Conservation (phyloP, 495 filamentous ascomycete genomes). For the Aspergillus homomorphus region DNA sequence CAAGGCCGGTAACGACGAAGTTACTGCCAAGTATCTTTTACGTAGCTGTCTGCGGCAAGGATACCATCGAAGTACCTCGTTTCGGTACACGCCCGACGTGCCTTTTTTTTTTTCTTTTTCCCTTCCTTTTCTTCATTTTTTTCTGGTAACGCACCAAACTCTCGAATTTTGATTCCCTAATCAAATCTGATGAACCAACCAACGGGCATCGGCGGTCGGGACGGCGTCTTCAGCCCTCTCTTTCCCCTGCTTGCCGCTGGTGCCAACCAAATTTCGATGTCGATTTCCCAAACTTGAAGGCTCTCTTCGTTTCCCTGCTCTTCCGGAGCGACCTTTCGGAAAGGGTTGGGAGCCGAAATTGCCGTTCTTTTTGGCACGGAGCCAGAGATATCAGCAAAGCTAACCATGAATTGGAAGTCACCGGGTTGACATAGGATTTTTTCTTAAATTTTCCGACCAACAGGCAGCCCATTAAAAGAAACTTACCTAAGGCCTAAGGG, state of each 20-base stretch:
- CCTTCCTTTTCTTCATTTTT: too few relatives aligned
- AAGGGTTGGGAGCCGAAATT: conserved; percentile 21
- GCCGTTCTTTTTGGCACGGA: conserved; percentile 17
- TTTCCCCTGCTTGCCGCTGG: conserved; percentile 26
- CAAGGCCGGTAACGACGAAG: conserved; percentile 17
- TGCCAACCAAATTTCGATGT: conserved; percentile 24
- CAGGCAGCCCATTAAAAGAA: too few relatives aligned
- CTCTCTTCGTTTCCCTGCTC: conserved; percentile 10
- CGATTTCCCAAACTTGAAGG: neutral
- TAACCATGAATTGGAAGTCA: neutral
- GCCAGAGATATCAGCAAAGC: conserved; percentile 7
- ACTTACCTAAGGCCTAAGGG: too few relatives aligned
- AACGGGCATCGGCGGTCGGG: conserved; percentile 15
- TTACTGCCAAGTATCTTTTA: conserved; percentile 18
- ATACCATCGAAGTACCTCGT: conserved; percentile 25
- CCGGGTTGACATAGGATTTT: neutral
- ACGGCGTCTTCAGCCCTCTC: conserved; percentile 18
- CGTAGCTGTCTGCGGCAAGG: conserved; percentile 23
- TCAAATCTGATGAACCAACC: neutral
- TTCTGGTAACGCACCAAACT: neutral
- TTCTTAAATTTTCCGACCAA: too few relatives aligned
- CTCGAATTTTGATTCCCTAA: neutral
- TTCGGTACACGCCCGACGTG: conserved; percentile 33
- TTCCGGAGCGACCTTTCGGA: conserved; percentile 22
- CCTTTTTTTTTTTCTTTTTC: conserved; percentile 2